These are phyloP conservation scores for Tricholoma hemisulphureum DNA, from an alignment of 768 basidiomycete genomes.

Conservation along the genomic window DNA sequence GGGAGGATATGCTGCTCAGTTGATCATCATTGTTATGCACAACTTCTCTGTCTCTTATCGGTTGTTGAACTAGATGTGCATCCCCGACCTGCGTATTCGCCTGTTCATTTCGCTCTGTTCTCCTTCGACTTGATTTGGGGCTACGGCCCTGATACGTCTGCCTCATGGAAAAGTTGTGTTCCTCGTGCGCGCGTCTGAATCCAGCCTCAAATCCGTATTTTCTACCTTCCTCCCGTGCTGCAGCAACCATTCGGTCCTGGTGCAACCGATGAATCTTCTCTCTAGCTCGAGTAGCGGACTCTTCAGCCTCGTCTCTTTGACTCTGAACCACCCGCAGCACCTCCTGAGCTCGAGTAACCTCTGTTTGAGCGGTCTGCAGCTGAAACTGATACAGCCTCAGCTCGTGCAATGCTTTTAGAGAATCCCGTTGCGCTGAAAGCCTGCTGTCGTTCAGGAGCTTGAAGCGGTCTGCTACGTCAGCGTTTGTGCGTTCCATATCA, in stretches of 20 bases:
- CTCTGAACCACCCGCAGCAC: conserved; percentile 46
- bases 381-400: conserved; percentile 38
- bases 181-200: conserved; percentile 36
- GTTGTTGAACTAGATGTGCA: not conserved
- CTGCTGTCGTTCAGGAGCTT: conserved; percentile 36
- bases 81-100: not conserved
- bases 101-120: not conserved
- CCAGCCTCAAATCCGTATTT: conserved; percentile 51
- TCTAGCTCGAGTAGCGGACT: conserved; percentile 50
- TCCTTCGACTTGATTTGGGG: not conserved
- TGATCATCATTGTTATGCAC: not conserved
- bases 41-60: not conserved
- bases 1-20: conserved; percentile 8
- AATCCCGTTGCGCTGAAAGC: conserved; percentile 36
- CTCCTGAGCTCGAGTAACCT: conserved; percentile 53
- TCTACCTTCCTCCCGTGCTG: conserved; percentile 60
- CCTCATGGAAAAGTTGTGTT: conserved; percentile 16
- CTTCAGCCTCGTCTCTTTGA: conserved; percentile 58
- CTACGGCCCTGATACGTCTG: not conserved
- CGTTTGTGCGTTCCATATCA: conserved; percentile 33
- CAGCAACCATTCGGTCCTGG: conserved; percentile 48
- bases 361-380: conserved; percentile 42
- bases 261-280: conserved; percentile 49
- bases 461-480: conserved; percentile 33
- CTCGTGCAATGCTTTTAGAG: conserved; percentile 35